These are phyloP conservation scores for Pleurotus citrinopileatus DNA, from an alignment of 768 basidiomycete genomes.

Conservation along the genomic window DNA sequence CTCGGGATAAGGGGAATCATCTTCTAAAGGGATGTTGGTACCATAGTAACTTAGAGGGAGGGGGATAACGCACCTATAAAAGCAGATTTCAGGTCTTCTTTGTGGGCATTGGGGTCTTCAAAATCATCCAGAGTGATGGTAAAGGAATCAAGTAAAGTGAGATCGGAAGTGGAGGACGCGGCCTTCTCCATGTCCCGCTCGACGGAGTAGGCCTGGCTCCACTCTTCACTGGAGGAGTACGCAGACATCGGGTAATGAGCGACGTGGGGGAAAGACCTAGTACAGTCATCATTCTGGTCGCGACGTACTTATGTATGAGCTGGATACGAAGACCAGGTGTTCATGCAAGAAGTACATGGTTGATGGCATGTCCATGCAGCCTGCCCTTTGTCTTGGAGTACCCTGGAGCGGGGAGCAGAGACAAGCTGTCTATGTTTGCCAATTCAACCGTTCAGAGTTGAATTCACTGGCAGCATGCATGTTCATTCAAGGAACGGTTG, in stretches of 20 bases:
- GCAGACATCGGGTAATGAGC: conserved; percentile 9
- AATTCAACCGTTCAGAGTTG: too few relatives aligned
- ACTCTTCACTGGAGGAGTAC: conserved; percentile 11
- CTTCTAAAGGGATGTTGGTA: conserved; percentile 27
- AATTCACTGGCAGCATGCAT: not conserved
- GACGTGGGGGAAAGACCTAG: conserved; percentile 8
- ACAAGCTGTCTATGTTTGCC: too few relatives aligned
- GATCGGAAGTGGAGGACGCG: conserved; percentile 3
- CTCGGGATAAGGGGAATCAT: conserved; percentile 77
- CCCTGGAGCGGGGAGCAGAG: conserved; percentile 1
- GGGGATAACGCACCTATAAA: conserved; percentile 35
- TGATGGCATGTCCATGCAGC: not conserved
- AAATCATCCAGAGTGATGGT: conserved; percentile 23
- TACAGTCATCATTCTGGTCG: conserved; percentile 7
- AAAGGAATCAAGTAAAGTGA: conserved; percentile 6
- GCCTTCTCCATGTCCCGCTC: conserved; percentile 9
- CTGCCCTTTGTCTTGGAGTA: not conserved
- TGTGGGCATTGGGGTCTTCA: conserved; percentile 43
- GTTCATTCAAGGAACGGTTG: too few relatives aligned
- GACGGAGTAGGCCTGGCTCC: conserved; percentile 8
- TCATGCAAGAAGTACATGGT: conserved; percentile 6
- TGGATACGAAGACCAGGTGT: not conserved
- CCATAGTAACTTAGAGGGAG: not conserved
- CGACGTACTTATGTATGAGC: conserved; percentile 7
- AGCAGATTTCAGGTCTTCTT: conserved; percentile 26